Base-by-base conservation (phyloP, 768 basidiomycete genomes). In the Boletus bicolor region DNA sequence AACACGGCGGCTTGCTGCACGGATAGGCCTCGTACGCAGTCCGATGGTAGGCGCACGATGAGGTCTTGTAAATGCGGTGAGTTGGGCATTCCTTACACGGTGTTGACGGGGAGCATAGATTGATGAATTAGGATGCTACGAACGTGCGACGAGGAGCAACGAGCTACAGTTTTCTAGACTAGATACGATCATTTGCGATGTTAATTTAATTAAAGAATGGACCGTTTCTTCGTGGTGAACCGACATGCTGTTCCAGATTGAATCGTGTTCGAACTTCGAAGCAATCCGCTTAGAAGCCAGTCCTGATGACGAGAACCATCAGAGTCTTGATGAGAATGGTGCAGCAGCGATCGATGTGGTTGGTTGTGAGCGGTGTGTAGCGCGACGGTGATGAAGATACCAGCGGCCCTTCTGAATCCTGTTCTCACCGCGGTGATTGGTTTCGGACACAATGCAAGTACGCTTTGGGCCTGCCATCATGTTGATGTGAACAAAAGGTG, bases 1-100 rank as follows among this genome's bases (percentile, higher is more conserved):
- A 52, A 90, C 92, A 50, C 78, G 89, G 55, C 83, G 87, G 67
- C 75, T 97, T 37, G 93, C 92, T 46, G 93, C 89, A 11, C 78
- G 93, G 60, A 96, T 97, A 55, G 93, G 93, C 0, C 72, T 91
- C 26, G 77, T 77, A 17, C 78, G 82, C 58, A 73, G 71, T 45
- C 51, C 57, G 49, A 59, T 61, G 41, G 34, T 48, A 15, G 58
- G 55, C 37, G 41, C 45, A 48, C 53, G 57, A 19, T 63, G 54
- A 64, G 19, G 38, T 7, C 2, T 26, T 17, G n/a, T 37, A 30
- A 36, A 35, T 39, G 36, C 32, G 48, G 57, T 54, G 54, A 49
- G 62, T 53, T 39, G 34, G 48, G 17, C 5, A 28, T 14, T 48
- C 24, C 26, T 26, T 55, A 14, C 26, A 49, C 34, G 60, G 26